Evolutionary conservation across 345 rosid genomes (phyloP), one percentile per base, ranked within the genome.

Genomic region (Euphorbia peplus): DNA sequence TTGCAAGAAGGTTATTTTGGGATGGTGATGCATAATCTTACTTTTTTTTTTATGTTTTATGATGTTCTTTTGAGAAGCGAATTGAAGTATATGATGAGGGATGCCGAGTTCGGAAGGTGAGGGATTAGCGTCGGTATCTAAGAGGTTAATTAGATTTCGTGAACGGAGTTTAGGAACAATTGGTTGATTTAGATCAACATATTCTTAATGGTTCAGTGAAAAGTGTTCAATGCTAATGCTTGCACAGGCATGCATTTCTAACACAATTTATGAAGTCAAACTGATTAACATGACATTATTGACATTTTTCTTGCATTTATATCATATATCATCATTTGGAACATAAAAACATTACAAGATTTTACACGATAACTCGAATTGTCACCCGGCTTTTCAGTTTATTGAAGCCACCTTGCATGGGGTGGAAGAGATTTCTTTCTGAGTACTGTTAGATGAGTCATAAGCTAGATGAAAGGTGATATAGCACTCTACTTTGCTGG

Each of bases 391-490:
- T 19, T 58, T 58, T 28, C 39, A 16, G 9, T 16, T 18, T 29
- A 58, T 32, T 56, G 60, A 56, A 56, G 60, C 32, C 25, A 28
- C 28, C 19, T 56, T 3, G 60, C 4, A 2, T 13, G 10, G 59
- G 25, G 50, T 29, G 10, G 25, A 19, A 52, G 56, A 28, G 10
- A 19, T 53, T 11, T 53, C 28, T 53, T 53, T 10, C 3, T 9
- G 8, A 21, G 3, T 21, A 53, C 28, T 53, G n/a, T 53, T 21
- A 22, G 57, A 53, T 53, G 24, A 14, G 14, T 21, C 32, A 29
- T 25, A 57, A 28, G 61, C 21, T 10, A 57, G 4, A 29, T 58
- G 42, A 58, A 58, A 42, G 41, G 62, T 58, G 62, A 16, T 58
- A 57, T 30, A 30, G 50, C 50, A 44, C 41, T 16, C 19, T 29